phyloP scores from a whole-genome alignment of 1,139 yeast genomes.

The Pichia sp. region DNA sequence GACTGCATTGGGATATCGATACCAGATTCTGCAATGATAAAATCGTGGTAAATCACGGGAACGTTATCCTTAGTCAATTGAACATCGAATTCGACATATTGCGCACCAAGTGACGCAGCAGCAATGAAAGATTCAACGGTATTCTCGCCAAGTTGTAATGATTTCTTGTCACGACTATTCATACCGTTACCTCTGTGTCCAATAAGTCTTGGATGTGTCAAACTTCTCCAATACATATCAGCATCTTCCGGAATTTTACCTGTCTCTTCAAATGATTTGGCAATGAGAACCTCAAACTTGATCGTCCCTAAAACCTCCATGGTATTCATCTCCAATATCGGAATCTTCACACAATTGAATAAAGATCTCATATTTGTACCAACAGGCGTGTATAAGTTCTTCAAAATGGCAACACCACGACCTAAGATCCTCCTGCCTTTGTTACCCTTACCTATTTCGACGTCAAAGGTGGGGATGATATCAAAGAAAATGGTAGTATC shows the following conservation, averaged over 20 bases:
- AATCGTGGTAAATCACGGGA: conserved; percentile 95
- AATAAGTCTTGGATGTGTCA: conserved; percentile 84
- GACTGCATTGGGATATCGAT: conserved; percentile 96
- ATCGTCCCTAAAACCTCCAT: conserved; percentile 73
- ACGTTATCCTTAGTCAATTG: conserved; percentile 90
- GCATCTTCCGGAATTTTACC: conserved; percentile 62
- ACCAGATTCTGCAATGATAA: conserved; percentile 91
- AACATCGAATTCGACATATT: conserved; percentile 93
- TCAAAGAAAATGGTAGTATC: conserved; percentile 72
- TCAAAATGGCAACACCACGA: conserved; percentile 75
- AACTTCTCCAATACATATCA: conserved; percentile 87
- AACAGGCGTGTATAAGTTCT: conserved; percentile 57
- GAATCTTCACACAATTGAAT: conserved; percentile 62
- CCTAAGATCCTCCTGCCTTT: conserved; percentile 48
- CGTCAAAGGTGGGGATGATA: conserved; percentile 85
- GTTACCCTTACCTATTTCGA: conserved; percentile 36
- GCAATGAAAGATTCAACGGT: conserved; percentile 94
- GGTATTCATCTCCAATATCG: conserved; percentile 66
- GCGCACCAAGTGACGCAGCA: conserved; percentile 92
- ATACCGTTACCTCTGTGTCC: conserved; percentile 97
- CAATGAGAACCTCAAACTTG: conserved; percentile 66
- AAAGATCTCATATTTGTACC: conserved; percentile 67
- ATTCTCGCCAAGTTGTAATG: conserved; percentile 91
- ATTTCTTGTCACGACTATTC: conserved; percentile 59
- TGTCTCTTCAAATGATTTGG: conserved; percentile 69